Evolutionary conservation across 129 eudicot genomes (phyloP).

Genomic region (Centrapalus pauciflorus): DNA sequence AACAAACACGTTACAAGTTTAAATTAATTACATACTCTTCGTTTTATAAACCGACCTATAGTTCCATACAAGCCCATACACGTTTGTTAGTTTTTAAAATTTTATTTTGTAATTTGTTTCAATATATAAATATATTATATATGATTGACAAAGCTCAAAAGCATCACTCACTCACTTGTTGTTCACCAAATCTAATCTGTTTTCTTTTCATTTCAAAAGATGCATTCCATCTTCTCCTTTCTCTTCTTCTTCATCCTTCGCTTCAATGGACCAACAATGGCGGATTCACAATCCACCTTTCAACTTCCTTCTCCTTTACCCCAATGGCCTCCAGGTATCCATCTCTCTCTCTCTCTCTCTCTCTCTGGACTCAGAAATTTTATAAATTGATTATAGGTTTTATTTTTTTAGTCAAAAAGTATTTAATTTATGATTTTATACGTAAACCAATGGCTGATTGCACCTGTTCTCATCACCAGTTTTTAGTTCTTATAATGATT

Average conservation of each 20-base stretch:
- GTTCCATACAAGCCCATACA: constrained; percentile 9
- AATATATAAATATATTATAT: too few relatives aligned
- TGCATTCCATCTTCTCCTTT: constrained; percentile 18
- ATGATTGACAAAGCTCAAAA: constrained; percentile 14
- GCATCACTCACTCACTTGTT: constrained; percentile 22
- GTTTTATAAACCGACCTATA: too few relatives aligned
- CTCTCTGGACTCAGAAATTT: too few relatives aligned
- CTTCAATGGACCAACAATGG: constrained; percentile 39
- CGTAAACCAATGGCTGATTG: too few relatives aligned
- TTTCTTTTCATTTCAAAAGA: constrained; percentile 22
- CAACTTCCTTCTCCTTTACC: constrained; percentile 67
- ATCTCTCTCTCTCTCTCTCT: constrained; percentile 12
- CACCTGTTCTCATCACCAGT: too few relatives aligned
- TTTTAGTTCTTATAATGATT: not conserved
- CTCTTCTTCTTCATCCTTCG: constrained; percentile 19
- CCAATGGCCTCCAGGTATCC: constrained; percentile 54
- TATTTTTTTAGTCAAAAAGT: too few relatives aligned
- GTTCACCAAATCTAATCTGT: constrained; percentile 33
- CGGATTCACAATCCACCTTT: constrained; percentile 34
- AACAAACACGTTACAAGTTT: too few relatives aligned
- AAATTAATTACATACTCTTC: too few relatives aligned
- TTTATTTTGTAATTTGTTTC: constrained; percentile 16
- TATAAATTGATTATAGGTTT: too few relatives aligned
- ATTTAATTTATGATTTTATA: too few relatives aligned
- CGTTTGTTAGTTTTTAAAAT: too few relatives aligned